These are phyloP conservation scores for Rasamsonia emersonii DNA, from an alignment of 2,329 filamentous ascomycete species.

Conservation along the genomic window DNA sequence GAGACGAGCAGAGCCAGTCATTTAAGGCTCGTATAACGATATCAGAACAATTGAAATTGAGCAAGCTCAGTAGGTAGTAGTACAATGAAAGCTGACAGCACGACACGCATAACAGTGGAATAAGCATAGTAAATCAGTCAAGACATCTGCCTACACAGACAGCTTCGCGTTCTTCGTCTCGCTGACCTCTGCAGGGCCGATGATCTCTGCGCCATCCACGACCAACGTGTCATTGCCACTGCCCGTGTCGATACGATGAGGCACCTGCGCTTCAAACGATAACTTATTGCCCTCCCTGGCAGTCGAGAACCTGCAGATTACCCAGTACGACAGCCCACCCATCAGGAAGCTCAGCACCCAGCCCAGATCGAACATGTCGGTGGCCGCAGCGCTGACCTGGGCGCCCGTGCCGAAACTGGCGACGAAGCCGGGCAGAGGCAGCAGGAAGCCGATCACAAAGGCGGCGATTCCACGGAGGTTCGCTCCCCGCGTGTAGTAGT, in stretches of 20 bases:
- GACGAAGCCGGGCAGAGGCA: constrained; percentile 15
- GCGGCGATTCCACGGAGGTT: constrained; percentile 19
- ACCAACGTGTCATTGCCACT: constrained; percentile 3
- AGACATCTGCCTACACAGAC: too few relatives aligned
- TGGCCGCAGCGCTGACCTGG: constrained; percentile 9
- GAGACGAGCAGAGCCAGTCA: too few relatives aligned
- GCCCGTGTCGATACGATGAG: constrained; percentile 5
- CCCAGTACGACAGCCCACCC: constrained; percentile 12
- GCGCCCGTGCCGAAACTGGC: constrained; percentile 10
- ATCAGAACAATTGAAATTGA: too few relatives aligned
- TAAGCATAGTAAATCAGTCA: too few relatives aligned
- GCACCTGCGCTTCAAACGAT: constrained; percentile 6
- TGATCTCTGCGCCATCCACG: constrained; percentile 5
- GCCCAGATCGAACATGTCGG: constrained; percentile 16
- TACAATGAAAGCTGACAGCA: too few relatives aligned
- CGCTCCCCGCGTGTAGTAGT: constrained; percentile 26
- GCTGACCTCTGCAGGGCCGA: too few relatives aligned
- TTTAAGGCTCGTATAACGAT: too few relatives aligned
- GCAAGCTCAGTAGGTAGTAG: too few relatives aligned
- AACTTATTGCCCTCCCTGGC: constrained; percentile 4
- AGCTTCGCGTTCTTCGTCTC: too few relatives aligned
- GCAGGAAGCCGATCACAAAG: constrained; percentile 14
- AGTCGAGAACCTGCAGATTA: constrained; percentile 10
- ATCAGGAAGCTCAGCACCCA: constrained; percentile 17
- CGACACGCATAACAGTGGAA: too few relatives aligned